Evolutionary conservation across 192 early-diverging fungal species (phyloP).

Genomic region (Backusella mclennaniae): DNA sequence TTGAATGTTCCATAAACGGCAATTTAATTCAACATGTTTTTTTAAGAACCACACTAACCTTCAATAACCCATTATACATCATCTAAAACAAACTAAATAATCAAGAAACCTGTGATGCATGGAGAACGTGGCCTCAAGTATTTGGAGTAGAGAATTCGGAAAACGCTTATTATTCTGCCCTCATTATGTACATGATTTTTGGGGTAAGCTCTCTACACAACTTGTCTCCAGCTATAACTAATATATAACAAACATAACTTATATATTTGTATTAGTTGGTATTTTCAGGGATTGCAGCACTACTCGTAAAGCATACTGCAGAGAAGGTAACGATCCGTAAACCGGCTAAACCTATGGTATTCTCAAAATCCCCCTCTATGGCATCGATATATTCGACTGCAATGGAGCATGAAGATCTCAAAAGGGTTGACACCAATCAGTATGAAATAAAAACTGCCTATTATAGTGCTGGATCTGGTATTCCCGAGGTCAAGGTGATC

Average conservation of each 20-base stretch:
- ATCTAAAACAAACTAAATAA: constrained; percentile 8
- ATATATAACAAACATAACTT: neutral
- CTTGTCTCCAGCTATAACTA: neutral
- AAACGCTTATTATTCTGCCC: constrained; percentile 22
- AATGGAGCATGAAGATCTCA: neutral
- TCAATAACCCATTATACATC: neutral
- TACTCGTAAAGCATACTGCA: constrained; percentile 60
- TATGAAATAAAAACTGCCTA: constrained; percentile 59
- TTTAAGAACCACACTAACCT: neutral
- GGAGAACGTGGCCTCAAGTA: constrained; percentile 50
- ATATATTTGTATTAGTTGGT: constrained; percentile 25
- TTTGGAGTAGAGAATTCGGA: constrained; percentile 17
- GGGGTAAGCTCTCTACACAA: constrained; percentile 29
- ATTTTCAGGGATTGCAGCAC: constrained; percentile 58
- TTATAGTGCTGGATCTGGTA: constrained; percentile 88
- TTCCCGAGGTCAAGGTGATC: constrained; percentile 94
- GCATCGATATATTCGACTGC: constrained; percentile 1
- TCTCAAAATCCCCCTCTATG: constrained; percentile 3
- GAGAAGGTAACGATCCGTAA: constrained; percentile 31
- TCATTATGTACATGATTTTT: constrained; percentile 37
- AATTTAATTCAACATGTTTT: neutral
- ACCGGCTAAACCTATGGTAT: constrained; percentile 9
- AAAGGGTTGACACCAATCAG: neutral
- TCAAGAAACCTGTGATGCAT: constrained; percentile 41
- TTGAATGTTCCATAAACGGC: neutral